Conservation (phyloP, 495 filamentous ascomycete species). For the Coniosporium apollinis region DNA sequence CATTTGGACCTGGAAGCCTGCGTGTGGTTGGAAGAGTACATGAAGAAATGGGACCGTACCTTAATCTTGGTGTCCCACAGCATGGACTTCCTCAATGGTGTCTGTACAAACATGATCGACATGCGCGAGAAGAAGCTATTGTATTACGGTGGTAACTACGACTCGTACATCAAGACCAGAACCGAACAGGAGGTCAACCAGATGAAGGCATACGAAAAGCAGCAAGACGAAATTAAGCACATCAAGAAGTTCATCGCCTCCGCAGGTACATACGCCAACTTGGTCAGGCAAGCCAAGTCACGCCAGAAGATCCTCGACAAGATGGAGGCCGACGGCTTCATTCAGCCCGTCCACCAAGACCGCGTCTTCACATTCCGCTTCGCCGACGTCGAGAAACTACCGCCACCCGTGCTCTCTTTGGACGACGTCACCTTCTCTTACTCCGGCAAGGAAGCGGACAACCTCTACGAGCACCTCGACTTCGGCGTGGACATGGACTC, state of each 20-base stretch:
- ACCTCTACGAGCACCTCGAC: conserved; percentile 90
- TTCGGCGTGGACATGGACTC: conserved; percentile 99
- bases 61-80: conserved; percentile 92
- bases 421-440: conserved; percentile 97
- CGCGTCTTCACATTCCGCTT: conserved; percentile 96
- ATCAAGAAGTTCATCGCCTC: conserved; percentile 99
- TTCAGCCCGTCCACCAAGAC: conserved; percentile 73
- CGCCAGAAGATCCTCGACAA: conserved; percentile 99
- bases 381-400: conserved; percentile 95
- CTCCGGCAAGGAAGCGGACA: conserved; percentile 73
- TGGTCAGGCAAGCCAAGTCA: conserved; percentile 96
- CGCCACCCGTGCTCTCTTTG: conserved; percentile 88
- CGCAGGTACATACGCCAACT: conserved; percentile 98
- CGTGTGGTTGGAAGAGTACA: conserved; percentile 98
- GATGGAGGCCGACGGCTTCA: conserved; percentile 99
- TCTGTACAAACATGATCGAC: conserved; percentile 97
- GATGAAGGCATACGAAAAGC: conserved; percentile 95
- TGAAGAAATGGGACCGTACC: conserved; percentile 99
- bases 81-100: conserved; percentile 98
- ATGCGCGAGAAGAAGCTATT: conserved; percentile 81
- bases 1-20: conserved; percentile 99
- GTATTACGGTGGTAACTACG: conserved; percentile 99
- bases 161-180: conserved; percentile 87
- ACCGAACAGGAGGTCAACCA: conserved; percentile 93
- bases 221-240: conserved; percentile 96